Evolutionary conservation across 108 stramenopile genomes (phyloP).

Genomic region (Stephanodiscus minutulus): DNA sequence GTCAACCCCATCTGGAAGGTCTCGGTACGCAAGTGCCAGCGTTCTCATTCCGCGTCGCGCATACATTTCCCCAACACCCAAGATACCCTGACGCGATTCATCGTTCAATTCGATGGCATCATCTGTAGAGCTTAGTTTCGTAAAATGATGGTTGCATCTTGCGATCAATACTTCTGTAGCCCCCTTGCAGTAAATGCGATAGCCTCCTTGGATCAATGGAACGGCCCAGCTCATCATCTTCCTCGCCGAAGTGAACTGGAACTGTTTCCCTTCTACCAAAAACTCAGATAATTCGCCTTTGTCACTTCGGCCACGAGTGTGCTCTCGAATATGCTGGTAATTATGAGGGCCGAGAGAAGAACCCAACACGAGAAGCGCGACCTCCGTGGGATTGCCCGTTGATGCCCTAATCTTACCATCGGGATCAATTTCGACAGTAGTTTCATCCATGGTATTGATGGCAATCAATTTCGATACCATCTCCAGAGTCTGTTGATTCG

Average conservation of each 20-base stretch:
- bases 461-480: slow-evolving; percentile 50
- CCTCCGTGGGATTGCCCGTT: slow-evolving; percentile 94
- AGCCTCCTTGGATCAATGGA: slow-evolving; percentile 64
- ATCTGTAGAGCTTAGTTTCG: slow-evolving; percentile 9
- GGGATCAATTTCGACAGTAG: slow-evolving; percentile 54
- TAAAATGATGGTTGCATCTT: slow-evolving; percentile 51
- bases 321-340: slow-evolving; percentile 69
- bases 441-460: slow-evolving; percentile 84
- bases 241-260: slow-evolving; percentile 87
- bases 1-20: slow-evolving; percentile 67
- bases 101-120: slow-evolving; percentile 41
- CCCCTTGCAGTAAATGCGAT: slow-evolving; percentile 87
- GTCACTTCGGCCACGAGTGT: slow-evolving; percentile 66
- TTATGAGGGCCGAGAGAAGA: slow-evolving; percentile 59
- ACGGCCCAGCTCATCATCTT: slow-evolving; percentile 94
- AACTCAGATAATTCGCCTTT: slow-evolving; percentile 61
- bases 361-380: slow-evolving; percentile 81
- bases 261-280: slow-evolving; percentile 74
- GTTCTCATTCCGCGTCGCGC: slow-evolving; percentile 83
- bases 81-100: slow-evolving; percentile 33
- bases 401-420: slow-evolving; percentile 49
- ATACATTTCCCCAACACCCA: slow-evolving; percentile 59
- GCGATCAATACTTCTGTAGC: slow-evolving; percentile 79
- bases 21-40: slow-evolving; percentile 79
- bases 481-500: slow-evolving; percentile 35